phyloP scores from a whole-genome alignment of 768 basidiomycete species.

The Amanita thiersii region DNA sequence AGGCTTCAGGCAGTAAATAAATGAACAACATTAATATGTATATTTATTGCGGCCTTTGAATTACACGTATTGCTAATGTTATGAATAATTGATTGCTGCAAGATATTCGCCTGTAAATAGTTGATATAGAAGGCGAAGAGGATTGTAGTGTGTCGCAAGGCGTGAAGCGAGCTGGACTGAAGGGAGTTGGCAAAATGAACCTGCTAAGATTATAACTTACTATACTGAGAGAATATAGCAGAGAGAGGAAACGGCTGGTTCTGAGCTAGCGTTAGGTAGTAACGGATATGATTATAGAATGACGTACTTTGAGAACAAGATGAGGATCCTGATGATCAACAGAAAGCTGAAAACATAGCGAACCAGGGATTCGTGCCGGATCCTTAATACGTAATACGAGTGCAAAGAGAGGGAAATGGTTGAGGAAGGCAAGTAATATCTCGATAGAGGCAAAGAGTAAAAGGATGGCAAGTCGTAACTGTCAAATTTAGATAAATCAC shows the following conservation, averaged over 20 bases:
- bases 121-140: conserved; percentile 41
- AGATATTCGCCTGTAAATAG: conserved; percentile 42
- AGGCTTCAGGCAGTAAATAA: neutral
- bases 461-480: conserved; percentile 34
- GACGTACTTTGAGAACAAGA: conserved; percentile 7
- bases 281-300: conserved; percentile 2
- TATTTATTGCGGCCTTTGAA: neutral
- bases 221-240: conserved; percentile 51
- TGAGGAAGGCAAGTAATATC: conserved; percentile 68
- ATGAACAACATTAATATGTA: neutral
- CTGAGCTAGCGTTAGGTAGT: conserved; percentile 19
- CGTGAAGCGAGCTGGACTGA: conserved; percentile 42
- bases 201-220: conserved; percentile 22
- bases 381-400: conserved; percentile 81
- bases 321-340: conserved; percentile 1
- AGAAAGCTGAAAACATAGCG: conserved; percentile 8
- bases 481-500: conserved; percentile 10
- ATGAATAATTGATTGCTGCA: conserved; percentile 32
- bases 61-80: neutral
- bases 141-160: conserved; percentile 50
- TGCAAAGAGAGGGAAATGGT: conserved; percentile 89
- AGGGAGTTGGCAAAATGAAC: conserved; percentile 1
- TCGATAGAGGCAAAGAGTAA: conserved; percentile 55
- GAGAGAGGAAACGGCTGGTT: conserved; percentile 45
- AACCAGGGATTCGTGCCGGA: conserved; percentile 75